Percentiles rank a stretch among this genome's conserved stretches.
These are phyloP conservation scores for Boeremia lycopersici DNA, from an alignment of 2,329 filamentous ascomycete species.

Conservation along the genomic window DNA sequence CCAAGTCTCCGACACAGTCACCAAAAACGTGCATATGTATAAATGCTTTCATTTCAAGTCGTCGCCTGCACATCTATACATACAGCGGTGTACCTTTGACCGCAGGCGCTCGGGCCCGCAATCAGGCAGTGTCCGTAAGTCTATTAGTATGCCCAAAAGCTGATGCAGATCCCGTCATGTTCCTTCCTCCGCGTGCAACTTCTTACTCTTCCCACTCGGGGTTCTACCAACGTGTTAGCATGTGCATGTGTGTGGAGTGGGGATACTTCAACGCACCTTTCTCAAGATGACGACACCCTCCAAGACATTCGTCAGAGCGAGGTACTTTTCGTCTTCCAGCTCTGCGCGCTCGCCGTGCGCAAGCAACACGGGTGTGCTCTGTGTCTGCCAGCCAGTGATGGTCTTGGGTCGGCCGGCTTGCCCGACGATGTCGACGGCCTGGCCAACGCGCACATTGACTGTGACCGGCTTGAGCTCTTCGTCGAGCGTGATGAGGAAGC, in stretches of 20 bases:
- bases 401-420: constrained; percentile 98
- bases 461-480: constrained; percentile 92
- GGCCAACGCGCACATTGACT: constrained; percentile 95
- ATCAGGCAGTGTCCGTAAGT: constrained; percentile 27
- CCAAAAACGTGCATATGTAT: constrained; percentile 4
- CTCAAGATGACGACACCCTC: constrained; percentile 95
- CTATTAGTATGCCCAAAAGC: constrained; percentile 37
- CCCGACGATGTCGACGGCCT: constrained; percentile 96
- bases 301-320: constrained; percentile 85
- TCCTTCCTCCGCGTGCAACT: not conserved
- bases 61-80: constrained; percentile 35
- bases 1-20: no score
- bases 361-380: constrained; percentile 95
- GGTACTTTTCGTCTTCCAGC: constrained; percentile 96
- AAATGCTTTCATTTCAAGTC: constrained; percentile 34
- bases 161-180: constrained; percentile 22
- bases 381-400: constrained; percentile 98
- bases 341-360: constrained; percentile 96
- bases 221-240: constrained; percentile 44
- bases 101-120: constrained; percentile 2
- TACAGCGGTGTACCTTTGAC: constrained; percentile 30
- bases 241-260: not conserved
- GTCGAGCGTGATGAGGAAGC: constrained; percentile 94
- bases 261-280: constrained; percentile 70
- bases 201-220: constrained; percentile 53